Evolutionary conservation across 805 yeast species (phyloP).

Genomic region (Sugiyamaella smithiae): DNA sequence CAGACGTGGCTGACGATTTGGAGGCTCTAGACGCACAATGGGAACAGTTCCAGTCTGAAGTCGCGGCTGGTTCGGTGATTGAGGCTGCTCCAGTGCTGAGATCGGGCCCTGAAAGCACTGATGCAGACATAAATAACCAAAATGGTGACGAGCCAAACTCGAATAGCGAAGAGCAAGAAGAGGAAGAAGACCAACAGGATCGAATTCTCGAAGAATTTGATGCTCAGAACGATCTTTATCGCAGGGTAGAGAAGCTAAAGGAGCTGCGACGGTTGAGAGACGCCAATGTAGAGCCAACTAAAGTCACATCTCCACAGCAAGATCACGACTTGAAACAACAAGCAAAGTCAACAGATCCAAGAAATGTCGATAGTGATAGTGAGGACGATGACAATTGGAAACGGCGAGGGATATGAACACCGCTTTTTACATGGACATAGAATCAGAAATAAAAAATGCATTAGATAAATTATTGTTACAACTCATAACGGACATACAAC

Average conservation of each 20-base stretch:
- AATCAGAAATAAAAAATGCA: no score
- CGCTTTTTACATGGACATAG: not conserved
- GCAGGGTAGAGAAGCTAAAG: slow-evolving; percentile 13
- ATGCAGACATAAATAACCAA: not conserved
- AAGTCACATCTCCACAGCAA: no score
- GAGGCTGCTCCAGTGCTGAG: not conserved
- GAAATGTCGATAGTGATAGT: slow-evolving; percentile 8
- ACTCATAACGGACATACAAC: slow-evolving; percentile 56
- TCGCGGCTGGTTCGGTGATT: not conserved
- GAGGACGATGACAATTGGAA: slow-evolving; percentile 13
- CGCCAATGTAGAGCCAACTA: no score
- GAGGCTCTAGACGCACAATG: slow-evolving; percentile 17
- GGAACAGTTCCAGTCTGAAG: slow-evolving; percentile 17
- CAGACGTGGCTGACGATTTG: not conserved
- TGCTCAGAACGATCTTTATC: slow-evolving; percentile 13
- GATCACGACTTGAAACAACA: no score
- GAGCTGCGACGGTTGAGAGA: slow-evolving; percentile 3
- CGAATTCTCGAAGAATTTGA: slow-evolving; percentile 13
- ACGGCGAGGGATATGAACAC: not conserved
- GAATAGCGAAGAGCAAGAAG: slow-evolving; percentile 6
- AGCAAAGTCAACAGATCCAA: not conserved
- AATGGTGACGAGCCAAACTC: not conserved
- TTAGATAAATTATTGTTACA: not conserved
- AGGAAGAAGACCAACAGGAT: slow-evolving; percentile 13
- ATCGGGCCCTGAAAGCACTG: not conserved